Percentiles rank a stretch among this genome's conserved stretches.
Conservation (phyloP, 2,329 filamentous ascomycete genomes). For the Stachybotrys elegans region DNA sequence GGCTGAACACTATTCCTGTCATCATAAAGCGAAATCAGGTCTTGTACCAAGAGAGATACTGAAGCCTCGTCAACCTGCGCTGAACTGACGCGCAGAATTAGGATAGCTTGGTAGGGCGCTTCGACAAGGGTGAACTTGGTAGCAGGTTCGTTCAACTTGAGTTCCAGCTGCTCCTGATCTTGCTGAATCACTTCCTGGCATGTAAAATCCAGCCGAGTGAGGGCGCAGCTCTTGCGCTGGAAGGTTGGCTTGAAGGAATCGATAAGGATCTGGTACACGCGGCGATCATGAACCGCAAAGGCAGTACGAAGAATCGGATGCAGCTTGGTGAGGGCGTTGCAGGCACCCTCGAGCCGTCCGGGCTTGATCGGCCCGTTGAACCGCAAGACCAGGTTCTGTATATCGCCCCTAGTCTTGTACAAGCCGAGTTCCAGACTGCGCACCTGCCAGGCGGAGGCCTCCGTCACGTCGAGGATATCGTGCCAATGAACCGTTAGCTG, state of each 20-base stretch:
- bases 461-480: constrained; percentile 41
- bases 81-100: constrained; percentile 42
- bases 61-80: constrained; percentile 46
- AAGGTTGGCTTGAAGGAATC: constrained; percentile 39
- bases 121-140: constrained; percentile 49
- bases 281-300: constrained; percentile 42
- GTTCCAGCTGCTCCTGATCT: constrained; percentile 32
- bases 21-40: constrained; percentile 42
- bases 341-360: constrained; percentile 41
- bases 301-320: constrained; percentile 51
- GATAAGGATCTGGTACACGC: constrained; percentile 43
- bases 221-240: constrained; percentile 33
- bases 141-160: constrained; percentile 37
- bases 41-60: constrained; percentile 39
- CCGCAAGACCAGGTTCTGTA: constrained; percentile 43
- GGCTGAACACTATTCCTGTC: constrained; percentile 25
- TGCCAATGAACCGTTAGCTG: constrained; percentile 35
- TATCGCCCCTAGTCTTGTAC: constrained; percentile 35
- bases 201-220: constrained; percentile 31
- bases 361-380: constrained; percentile 38
- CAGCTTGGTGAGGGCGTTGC: constrained; percentile 34
- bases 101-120: constrained; percentile 38
- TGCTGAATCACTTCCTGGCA: constrained; percentile 36
- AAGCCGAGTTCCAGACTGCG: constrained; percentile 43
- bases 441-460: constrained; percentile 43